Percentiles rank a stretch among this genome's conserved stretches.
Evolutionary conservation across 192 early-diverging fungal species (phyloP).

Genomic region (Lunasporangiospora selenospora): DNA sequence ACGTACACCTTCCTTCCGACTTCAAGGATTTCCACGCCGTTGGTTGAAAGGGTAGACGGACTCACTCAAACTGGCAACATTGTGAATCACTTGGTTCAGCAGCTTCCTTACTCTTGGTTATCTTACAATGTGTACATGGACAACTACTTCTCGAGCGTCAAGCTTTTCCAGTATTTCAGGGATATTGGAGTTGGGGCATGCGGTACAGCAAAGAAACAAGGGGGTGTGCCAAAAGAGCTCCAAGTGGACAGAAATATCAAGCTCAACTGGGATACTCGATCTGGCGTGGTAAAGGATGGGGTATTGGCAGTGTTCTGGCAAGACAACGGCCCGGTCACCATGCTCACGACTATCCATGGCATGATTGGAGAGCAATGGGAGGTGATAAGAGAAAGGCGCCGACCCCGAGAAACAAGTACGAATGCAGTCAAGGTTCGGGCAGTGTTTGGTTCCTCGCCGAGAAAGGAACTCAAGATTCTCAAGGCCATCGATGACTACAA

Average conservation of each 20-base stretch:
- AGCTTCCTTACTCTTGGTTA: conserved; percentile 11
- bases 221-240: conserved; percentile 18
- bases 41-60: conserved; percentile 4
- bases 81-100: conserved; percentile 24
- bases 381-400: neutral
- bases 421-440: conserved; percentile 12
- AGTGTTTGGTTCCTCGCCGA: conserved; percentile 15
- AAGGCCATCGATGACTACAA: conserved; percentile 31
- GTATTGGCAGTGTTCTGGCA: conserved; percentile 3
- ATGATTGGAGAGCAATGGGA: conserved; percentile 19
- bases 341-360: conserved; percentile 26
- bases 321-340: conserved; percentile 17
- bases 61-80: conserved; percentile 14
- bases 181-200: conserved; percentile 23
- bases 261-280: conserved; percentile 21
- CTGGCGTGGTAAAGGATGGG: conserved; percentile 1
- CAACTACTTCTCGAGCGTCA: conserved; percentile 34
- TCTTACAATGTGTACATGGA: conserved; percentile 30
- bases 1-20: conserved; percentile 27
- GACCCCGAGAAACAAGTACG: conserved; percentile 18
- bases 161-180: conserved; percentile 24
- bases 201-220: conserved; percentile 15
- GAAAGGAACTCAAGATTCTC: conserved; percentile 17
- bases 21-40: conserved; percentile 2
- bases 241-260: conserved; percentile 18